Percentiles rank a stretch among this genome's conserved stretches.
These are phyloP conservation scores for Gastroboletus turbinatus DNA, from an alignment of 1,284 basidiomycete genomes.

Conservation along the genomic window DNA sequence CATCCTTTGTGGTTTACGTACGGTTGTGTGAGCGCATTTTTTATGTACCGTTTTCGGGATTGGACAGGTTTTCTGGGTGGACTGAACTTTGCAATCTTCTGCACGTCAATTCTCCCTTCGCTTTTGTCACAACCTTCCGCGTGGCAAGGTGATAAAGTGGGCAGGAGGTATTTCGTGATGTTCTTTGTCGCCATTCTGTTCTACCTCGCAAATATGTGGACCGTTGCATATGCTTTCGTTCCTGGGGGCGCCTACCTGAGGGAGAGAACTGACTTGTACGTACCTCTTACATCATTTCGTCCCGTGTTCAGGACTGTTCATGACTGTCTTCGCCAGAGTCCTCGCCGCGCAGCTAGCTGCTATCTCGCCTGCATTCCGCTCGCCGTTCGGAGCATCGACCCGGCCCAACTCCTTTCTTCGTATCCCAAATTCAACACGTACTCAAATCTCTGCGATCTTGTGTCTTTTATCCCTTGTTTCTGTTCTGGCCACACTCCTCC, in stretches of 20 bases:
- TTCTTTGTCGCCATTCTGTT: conserved; percentile 67
- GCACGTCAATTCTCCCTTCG: conserved; percentile 62
- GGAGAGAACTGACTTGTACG: conserved; percentile 77
- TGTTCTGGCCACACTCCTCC: conserved; percentile 53
- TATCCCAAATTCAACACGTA: conserved; percentile 16
- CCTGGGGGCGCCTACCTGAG: conserved; percentile 80
- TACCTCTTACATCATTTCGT: conserved; percentile 6
- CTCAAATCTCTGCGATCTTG: conserved; percentile 36
- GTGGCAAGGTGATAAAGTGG: conserved; percentile 37
- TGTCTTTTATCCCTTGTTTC: conserved; percentile 49
- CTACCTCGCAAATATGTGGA: conserved; percentile 73
- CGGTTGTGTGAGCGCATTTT: conserved; percentile 52
- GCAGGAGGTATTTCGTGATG: conserved; percentile 52
- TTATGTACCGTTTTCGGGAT: conserved; percentile 61
- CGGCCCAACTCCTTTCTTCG: conserved; percentile 1
- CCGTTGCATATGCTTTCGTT: conserved; percentile 93
- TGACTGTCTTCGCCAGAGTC: conserved; percentile 41
- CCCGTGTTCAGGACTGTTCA: not conserved
- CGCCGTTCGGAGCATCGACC: conserved; percentile 27
- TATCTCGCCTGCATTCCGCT: conserved; percentile 49
- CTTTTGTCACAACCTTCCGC: conserved; percentile 44
- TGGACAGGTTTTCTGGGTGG: conserved; percentile 81
- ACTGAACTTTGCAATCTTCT: conserved; percentile 64
- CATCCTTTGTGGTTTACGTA: conserved; percentile 53
- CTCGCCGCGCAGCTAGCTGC: conserved; percentile 49